Base-by-base conservation (phyloP, 768 basidiomycete species). In the Galerina marginata region DNA sequence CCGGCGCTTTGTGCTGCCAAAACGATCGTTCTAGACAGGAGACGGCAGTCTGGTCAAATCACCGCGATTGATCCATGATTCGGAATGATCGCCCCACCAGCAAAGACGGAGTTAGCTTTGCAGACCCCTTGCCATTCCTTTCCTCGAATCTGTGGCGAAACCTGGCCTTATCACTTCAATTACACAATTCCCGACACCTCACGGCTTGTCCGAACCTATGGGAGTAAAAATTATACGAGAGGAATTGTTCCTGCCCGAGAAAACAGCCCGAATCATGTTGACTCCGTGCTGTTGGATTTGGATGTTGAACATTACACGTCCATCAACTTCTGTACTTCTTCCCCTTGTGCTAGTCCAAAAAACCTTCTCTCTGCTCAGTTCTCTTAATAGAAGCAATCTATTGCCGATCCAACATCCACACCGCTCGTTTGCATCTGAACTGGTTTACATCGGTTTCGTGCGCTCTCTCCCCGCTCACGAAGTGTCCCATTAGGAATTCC, bases 321-420 rank as follows among this genome's bases (percentile, higher is more conserved):
- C 66, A 69, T 69, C 65, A 69, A 46, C 66, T 69, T 67, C 68
- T 66, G 39, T 53, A 48, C 64, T 69, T 69, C 68, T 64, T 62
- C 29, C 57, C 58, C 64, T 61, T 63, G 59, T 65, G 65, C 58
- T 63, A 45, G 39, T 62, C 51, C 56, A 54, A 57, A 54, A 53
- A 40, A 38, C 60, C 39, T 15, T 46, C 40, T 44, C 59, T 44
- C 43, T 59, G 53, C 39, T 51, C 56, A 61, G 50, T 61, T 63
- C 46, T 61, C 54, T 63, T 66, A 62, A 56, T 65, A 61, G 62
- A 54, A 23, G 48, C 56, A 54, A 45, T 63, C 56, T 62, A 66
- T 54, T 63, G 60, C 63, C 63, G 61, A 66, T 64, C 61, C 57
- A 51, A 55, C 33, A 37, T 56, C 44, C 37, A 40, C 37, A 36